Evolutionary conservation across 2,329 filamentous ascomycete genomes (phyloP), one percentile per base, ranked within the genome.

Genomic region (Cryphonectria carpinicola): DNA sequence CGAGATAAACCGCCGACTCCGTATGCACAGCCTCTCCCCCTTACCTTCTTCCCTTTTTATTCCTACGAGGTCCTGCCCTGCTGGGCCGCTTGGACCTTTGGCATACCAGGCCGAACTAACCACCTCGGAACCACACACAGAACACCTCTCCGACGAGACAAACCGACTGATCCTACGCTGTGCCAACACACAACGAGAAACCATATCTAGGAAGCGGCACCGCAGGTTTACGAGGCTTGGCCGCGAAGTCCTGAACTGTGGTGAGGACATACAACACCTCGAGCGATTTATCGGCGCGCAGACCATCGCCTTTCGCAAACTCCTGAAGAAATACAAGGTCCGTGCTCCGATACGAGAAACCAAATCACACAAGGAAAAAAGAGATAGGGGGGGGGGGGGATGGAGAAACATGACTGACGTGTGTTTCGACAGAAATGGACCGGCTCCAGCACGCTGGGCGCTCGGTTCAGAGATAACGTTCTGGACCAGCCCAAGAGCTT

Each of bases 271-370:
- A 68, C 86, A 88, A 68, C 87, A 88, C 5, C 84, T 96, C 7
- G 87, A 88, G 49, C 89, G 93, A 58, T 97, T 95, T 76, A 88
- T 91, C 73, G 86, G 87, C 71, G 91, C 92, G 2, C 93, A 97
- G 78, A 85, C 90, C 13, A 88, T 91, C 5, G 93, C 92, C 4
- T 95, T 97, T 76, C 88, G 89, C 69, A 97, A 97, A 81, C 90
- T 97, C 52, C 83, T 95, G 46, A 96, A 95, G 79, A 97, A 97
- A 78, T 95, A 96, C 81, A 87, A 85, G 84, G 88, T 88, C 81
- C n/a, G 81, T 56, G 22, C 56, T 43, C n/a, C 25, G 25, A 32
- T 32, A n/a, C 52, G 56, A 60, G 28, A 28, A 28, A 28, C 28
- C 28, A 28, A 28, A 28, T 28, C 28, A 28, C n/a, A 70, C 0